Conservation (phyloP, 306 rosid species). For the Alnus rubra region DNA sequence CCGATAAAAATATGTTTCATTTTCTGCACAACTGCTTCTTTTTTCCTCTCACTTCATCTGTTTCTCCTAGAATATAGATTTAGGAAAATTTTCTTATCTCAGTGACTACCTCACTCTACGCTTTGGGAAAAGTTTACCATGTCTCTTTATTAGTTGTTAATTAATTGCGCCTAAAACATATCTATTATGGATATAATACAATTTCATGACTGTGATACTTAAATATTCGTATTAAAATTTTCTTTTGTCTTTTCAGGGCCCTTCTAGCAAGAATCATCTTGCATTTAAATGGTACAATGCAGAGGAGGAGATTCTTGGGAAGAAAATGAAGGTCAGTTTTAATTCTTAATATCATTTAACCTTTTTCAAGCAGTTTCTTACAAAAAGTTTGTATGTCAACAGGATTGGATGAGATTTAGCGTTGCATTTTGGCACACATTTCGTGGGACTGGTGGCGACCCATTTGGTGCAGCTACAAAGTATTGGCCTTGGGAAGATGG, state of each 20-base stretch:
- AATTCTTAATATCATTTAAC: conserved; percentile 9
- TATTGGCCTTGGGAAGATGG: conserved; percentile 99
- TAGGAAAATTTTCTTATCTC: neutral
- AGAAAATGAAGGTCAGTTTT: conserved; percentile 87
- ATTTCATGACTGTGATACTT: neutral
- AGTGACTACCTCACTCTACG: neutral
- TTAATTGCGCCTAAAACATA: neutral
- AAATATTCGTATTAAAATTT: neutral
- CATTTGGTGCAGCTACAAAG: conserved; percentile 88
- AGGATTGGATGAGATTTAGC: conserved; percentile 98
- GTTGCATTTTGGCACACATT: conserved; percentile 99
- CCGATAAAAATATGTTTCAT: neutral
- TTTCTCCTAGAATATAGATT: neutral
- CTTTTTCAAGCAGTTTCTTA: conserved; percentile 23
- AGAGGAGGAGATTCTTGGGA: conserved; percentile 84
- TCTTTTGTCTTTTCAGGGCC: conserved; percentile 56
- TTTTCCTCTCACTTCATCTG: neutral
- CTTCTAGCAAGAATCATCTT: conserved; percentile 78
- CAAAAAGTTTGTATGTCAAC: conserved; percentile 13
- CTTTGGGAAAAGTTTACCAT: too few relatives aligned
- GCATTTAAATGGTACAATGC: conserved; percentile 86
- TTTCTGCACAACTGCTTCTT: neutral
- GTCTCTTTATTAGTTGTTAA: neutral
- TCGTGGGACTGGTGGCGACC: conserved; percentile 90
- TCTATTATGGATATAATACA: neutral